Evolutionary conservation across 2,329 filamentous ascomycete genomes (phyloP).

Genomic region (Ceratocystis variospora): DNA sequence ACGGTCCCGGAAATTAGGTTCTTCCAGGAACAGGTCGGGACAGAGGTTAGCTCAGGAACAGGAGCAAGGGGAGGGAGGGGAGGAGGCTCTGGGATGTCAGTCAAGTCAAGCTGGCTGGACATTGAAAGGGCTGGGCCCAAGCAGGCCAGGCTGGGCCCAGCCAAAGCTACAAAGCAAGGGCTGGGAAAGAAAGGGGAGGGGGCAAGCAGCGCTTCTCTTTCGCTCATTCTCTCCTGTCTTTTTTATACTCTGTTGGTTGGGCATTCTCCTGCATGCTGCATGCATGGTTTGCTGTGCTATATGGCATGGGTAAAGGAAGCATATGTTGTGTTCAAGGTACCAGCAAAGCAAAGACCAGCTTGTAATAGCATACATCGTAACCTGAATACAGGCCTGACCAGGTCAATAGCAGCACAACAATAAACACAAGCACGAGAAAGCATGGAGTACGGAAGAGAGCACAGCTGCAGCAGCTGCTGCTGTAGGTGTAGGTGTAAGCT

Average conservation of each 20-base stretch:
- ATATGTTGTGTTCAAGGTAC: too few relatives aligned
- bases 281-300: too few relatives aligned
- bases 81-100: not conserved
- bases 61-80: not conserved
- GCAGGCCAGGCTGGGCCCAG: not conserved
- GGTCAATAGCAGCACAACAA: too few relatives aligned
- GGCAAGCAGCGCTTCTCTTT: not conserved
- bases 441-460: too few relatives aligned
- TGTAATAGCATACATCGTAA: too few relatives aligned
- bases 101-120: not conserved
- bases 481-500: too few relatives aligned
- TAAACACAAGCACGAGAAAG: too few relatives aligned
- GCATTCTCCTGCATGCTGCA: not conserved
- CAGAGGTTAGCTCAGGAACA: not conserved
- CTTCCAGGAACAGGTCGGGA: not conserved
- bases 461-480: too few relatives aligned
- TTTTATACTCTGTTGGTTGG: not conserved
- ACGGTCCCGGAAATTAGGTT: conserved; percentile 4
- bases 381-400: too few relatives aligned
- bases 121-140: not conserved
- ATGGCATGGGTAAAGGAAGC: too few relatives aligned
- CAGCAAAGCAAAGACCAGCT: not conserved
- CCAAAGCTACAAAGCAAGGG: not conserved
- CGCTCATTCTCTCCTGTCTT: not conserved
- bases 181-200: not conserved